phyloP scores from a whole-genome alignment of 192 early-diverging fungal species.

The Gonapodya sp. region DNA sequence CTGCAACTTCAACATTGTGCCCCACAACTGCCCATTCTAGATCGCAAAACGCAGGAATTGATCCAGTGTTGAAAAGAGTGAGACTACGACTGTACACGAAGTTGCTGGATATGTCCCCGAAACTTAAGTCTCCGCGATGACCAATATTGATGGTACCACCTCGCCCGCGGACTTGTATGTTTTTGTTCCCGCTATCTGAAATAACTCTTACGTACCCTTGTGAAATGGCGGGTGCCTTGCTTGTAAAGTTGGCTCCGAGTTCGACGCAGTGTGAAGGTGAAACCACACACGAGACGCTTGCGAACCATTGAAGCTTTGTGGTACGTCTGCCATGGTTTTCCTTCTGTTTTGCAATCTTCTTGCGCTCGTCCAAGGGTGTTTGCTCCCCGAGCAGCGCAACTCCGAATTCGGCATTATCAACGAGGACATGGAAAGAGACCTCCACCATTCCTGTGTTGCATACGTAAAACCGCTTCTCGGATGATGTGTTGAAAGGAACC shows the following conservation, averaged over 20 bases:
- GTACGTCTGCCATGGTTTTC: background rate
- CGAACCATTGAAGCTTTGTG: background rate
- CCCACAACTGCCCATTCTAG: constrained; percentile 48
- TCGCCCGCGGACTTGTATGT: constrained; percentile 21
- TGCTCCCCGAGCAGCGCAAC: constrained; percentile 36
- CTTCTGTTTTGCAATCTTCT: background rate
- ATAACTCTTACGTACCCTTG: constrained; percentile 32
- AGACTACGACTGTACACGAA: constrained; percentile 41
- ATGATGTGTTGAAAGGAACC: constrained; percentile 46
- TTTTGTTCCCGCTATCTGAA: constrained; percentile 35
- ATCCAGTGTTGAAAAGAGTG: constrained; percentile 37
- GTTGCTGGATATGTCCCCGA: constrained; percentile 53
- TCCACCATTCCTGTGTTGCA: constrained; percentile 47
- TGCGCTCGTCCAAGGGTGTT: constrained; percentile 18
- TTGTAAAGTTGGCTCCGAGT: constrained; percentile 34
- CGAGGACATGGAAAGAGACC: constrained; percentile 25
- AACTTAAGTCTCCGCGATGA: constrained; percentile 45
- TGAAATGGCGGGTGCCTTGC: constrained; percentile 27
- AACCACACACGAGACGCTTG: background rate
- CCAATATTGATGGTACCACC: constrained; percentile 44
- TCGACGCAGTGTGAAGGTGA: constrained; percentile 20
- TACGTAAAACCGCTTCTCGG: constrained; percentile 46
- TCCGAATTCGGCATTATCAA: constrained; percentile 40
- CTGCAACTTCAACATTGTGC: constrained; percentile 25
- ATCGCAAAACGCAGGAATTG: constrained; percentile 39